Evolutionary conservation across 768 basidiomycete genomes (phyloP).

Genomic region (Galerina marginata): DNA sequence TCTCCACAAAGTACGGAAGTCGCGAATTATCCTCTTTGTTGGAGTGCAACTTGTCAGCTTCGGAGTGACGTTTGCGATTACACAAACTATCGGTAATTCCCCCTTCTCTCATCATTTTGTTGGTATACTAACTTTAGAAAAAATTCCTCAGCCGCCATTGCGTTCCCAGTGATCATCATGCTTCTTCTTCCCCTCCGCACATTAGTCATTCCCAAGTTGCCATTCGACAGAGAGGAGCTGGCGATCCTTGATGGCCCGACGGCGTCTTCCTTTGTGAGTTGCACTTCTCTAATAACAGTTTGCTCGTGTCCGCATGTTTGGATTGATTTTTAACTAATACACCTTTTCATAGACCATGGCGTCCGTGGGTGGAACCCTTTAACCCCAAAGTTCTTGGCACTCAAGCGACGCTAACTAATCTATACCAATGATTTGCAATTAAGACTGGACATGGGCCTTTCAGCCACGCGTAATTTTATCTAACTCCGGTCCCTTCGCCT

Average conservation of each 20-base stretch:
- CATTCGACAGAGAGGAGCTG: conserved; percentile 81
- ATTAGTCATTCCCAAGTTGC: conserved; percentile 70
- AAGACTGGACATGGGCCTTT: too few relatives aligned
- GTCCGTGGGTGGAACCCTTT: conserved; percentile 24
- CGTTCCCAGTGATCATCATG: conserved; percentile 89
- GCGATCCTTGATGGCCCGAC: conserved; percentile 88
- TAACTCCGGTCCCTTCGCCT: too few relatives aligned
- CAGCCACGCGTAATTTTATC: too few relatives aligned
- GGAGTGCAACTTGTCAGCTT: conserved; percentile 82
- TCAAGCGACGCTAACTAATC: too few relatives aligned
- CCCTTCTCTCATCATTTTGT: neutral
- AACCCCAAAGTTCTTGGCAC: neutral
- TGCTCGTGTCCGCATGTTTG: neutral
- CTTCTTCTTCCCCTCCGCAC: conserved; percentile 80
- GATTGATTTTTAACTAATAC: neutral
- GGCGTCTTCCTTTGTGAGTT: conserved; percentile 81
- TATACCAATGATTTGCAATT: too few relatives aligned
- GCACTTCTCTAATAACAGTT: conserved; percentile 45
- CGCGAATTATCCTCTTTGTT: conserved; percentile 74
- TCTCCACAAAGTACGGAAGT: conserved; percentile 73
- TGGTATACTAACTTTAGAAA: conserved; percentile 2
- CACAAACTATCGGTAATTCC: conserved; percentile 80
- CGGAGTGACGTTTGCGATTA: conserved; percentile 87
- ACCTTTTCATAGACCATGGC: conserved; percentile 23
- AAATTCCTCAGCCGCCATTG: conserved; percentile 71